Base-by-base conservation (phyloP, 768 basidiomycete genomes). In the Trametes coccinea region DNA sequence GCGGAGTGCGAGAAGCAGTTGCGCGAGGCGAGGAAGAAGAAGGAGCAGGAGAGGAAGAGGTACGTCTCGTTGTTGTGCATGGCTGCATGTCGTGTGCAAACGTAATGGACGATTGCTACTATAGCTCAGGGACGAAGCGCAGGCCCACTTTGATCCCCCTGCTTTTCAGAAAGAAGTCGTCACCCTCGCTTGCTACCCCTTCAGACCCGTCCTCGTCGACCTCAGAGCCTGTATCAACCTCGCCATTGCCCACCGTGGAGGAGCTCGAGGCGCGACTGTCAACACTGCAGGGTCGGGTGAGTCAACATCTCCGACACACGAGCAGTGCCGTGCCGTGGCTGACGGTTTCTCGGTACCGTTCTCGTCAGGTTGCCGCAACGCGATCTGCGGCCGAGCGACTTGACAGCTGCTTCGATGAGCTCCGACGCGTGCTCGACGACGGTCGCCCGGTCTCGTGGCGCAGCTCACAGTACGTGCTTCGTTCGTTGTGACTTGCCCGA, bases 381-480 rank as follows among this genome's bases (percentile, higher is more conserved):
- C 49, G 44, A 30, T 30, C 47, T 4, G 44, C 54, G 6, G 67
- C 62, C 9, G 64, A 60, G 17, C 49, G 51, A n/a, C 62, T 67
- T 2, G 67, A 67, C 53, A 40, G 11, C 13, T 56, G 56, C 44
- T 67, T 60, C 44, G 64, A 65, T 14, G 61, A 55, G 48, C 50
- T 67, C 16, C 60, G 57, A 44, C 30, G 39, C 31, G 43, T 56
- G 34, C 56, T 67, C 31, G 64, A 63, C 37, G 58, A 57, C 52
- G 66, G 63, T 14, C 58, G 61, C n/a, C 63, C 64, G 0, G 52
- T 53, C 13, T 64, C 61, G 2, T 67, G 66, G 61, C 63, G 53
- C n/a, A 60, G 59, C 47, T 50, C 55, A 3, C 29, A 47, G 67
- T 65, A 27, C 13, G 62, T 60, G 49, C 16, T 17, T 34, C 53